Conservation (phyloP, 352 stramenopile genomes). For the Phytophthora pisi region DNA sequence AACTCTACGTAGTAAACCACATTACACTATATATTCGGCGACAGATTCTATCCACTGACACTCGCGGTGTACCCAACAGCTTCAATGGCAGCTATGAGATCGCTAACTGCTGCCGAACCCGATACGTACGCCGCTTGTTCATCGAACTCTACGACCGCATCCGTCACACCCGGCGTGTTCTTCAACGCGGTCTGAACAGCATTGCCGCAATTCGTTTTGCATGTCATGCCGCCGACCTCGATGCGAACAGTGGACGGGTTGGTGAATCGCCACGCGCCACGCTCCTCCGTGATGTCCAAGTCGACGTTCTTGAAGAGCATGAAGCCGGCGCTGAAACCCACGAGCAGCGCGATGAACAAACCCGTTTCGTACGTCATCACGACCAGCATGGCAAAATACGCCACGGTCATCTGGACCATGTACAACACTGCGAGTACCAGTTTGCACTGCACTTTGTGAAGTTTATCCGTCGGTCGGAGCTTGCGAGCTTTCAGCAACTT, state of each 20-base stretch:
- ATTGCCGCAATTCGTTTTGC: constrained; percentile 94
- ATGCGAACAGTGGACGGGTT: constrained; percentile 61
- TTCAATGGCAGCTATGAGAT: constrained; percentile 63
- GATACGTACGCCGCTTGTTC: constrained; percentile 67
- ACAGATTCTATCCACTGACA: constrained; percentile 16
- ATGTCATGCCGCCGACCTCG: constrained; percentile 88
- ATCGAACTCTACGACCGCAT: constrained; percentile 69
- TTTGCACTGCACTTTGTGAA: constrained; percentile 57
- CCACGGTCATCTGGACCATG: constrained; percentile 70
- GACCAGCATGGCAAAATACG: constrained; percentile 75
- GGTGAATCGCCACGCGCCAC: constrained; percentile 56
- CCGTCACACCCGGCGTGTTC: constrained; percentile 53
- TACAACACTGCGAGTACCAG: constrained; percentile 65
- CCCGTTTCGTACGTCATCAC: constrained; percentile 77
- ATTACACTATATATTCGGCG: not conserved
- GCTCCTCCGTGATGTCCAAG: constrained; percentile 55
- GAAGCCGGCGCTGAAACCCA: constrained; percentile 64
- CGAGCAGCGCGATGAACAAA: constrained; percentile 63
- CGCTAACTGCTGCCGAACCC: constrained; percentile 39
- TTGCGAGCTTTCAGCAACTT: constrained; percentile 40
- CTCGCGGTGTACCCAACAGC: constrained; percentile 56
- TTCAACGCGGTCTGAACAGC: constrained; percentile 80
- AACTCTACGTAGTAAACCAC: too few relatives aligned
- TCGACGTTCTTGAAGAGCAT: constrained; percentile 64
- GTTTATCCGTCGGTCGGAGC: constrained; percentile 33